Conservation (phyloP, 1,284 basidiomycete genomes). For the Irpex sp. region DNA sequence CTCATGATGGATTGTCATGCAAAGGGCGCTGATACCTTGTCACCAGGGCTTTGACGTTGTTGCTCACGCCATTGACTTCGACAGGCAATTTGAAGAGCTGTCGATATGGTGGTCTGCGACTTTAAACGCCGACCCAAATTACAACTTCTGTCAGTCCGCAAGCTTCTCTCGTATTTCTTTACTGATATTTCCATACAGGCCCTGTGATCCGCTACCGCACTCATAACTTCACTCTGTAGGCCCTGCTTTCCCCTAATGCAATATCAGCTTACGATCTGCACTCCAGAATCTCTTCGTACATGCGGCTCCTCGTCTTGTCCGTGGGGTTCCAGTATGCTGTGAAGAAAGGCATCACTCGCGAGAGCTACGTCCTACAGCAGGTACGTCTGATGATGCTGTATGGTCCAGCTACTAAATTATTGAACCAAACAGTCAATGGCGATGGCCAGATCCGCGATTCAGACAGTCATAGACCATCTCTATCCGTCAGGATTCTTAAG, state of each 20-base stretch:
- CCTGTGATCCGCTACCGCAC: conserved; percentile 43
- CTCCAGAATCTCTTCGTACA: conserved; percentile 44
- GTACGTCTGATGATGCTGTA: conserved; percentile 8
- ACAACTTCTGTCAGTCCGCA: conserved; percentile 30
- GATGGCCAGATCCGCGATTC: conserved; percentile 45
- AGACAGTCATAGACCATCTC: conserved; percentile 42
- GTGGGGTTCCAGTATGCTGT: conserved; percentile 44
- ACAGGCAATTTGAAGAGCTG: conserved; percentile 32
- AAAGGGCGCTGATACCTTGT: background rate
- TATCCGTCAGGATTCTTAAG: conserved; percentile 45
- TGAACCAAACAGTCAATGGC: conserved; percentile 34
- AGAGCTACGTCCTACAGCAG: conserved; percentile 37
- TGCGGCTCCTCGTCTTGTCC: conserved; percentile 50
- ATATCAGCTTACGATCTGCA: background rate
- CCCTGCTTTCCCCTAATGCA: conserved; percentile 11
- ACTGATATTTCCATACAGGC: conserved; percentile 25
- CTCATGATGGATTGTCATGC: background rate
- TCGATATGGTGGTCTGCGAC: conserved; percentile 34
- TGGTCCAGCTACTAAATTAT: background rate
- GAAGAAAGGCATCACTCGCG: conserved; percentile 34
- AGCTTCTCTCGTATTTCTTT: background rate
- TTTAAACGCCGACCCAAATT: conserved; percentile 35
- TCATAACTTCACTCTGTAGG: conserved; percentile 43
- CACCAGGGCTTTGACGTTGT: conserved; percentile 32
- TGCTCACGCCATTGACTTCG: conserved; percentile 29